Evolutionary conservation across 73 alveolate genomes (phyloP).

Genomic region (Stentor coeruleus): DNA sequence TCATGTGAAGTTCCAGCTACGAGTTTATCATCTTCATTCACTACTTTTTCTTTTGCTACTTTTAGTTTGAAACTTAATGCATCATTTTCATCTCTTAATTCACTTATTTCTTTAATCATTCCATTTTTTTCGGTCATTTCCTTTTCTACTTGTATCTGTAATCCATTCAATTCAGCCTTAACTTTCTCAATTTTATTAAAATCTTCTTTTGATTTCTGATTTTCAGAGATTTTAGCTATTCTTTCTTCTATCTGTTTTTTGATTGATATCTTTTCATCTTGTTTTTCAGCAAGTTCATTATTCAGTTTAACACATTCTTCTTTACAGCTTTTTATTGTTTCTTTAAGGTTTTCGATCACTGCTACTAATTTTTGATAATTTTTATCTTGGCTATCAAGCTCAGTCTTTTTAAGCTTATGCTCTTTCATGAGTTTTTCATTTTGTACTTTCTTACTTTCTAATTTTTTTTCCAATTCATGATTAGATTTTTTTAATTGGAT

Average conservation of each 20-base stretch:
- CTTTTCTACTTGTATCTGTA: neutral
- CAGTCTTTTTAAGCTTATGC: neutral
- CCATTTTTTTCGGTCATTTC: neutral
- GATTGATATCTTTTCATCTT: neutral
- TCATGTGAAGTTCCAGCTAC: neutral
- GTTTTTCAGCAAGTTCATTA: slow-evolving; percentile 12
- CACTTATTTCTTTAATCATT: neutral
- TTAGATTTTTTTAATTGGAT: neutral
- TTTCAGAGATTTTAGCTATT: neutral
- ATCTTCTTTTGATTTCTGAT: neutral
- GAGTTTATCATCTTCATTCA: neutral
- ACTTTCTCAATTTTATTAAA: neutral
- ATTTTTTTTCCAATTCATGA: neutral
- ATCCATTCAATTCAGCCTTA: neutral
- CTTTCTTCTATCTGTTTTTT: neutral
- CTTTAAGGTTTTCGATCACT: neutral
- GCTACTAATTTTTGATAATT: neutral
- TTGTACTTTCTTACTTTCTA: neutral
- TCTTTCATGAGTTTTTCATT: neutral
- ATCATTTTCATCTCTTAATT: neutral
- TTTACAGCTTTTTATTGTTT: no score
- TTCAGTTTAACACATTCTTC: neutral
- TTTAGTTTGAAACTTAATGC: neutral
- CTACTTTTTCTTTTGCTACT: neutral
- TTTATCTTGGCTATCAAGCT: neutral